Percentiles rank a stretch among this genome's conserved stretches.
phyloP scores from a whole-genome alignment of 805 yeast species.

The Yarrowia divulgata region DNA sequence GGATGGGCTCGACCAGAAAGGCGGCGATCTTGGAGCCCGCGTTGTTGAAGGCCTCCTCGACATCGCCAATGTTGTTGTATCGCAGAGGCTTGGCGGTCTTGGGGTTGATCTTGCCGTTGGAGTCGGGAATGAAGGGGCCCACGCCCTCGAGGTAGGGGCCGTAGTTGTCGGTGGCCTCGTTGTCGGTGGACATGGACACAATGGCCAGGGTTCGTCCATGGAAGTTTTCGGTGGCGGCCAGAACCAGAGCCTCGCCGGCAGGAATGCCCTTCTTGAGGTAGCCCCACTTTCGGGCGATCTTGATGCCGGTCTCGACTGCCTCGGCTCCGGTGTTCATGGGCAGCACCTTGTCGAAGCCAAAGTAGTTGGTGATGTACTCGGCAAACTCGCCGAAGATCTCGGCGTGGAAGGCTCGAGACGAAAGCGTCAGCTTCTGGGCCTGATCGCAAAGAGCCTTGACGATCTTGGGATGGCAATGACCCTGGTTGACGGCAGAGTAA shows the following conservation, averaged over 20 bases:
- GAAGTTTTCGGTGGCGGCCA: slow-evolving; percentile 89
- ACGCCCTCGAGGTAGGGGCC: slow-evolving; percentile 89
- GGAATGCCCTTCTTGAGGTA: slow-evolving; percentile 86
- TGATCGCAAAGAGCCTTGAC: slow-evolving; percentile 84
- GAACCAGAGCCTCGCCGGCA: slow-evolving; percentile 80
- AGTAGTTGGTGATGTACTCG: slow-evolving; percentile 85
- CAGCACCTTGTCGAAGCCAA: slow-evolving; percentile 88
- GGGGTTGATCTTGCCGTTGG: slow-evolving; percentile 49
- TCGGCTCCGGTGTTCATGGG: slow-evolving; percentile 99
- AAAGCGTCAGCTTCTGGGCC: slow-evolving; percentile 81
- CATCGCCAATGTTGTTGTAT: slow-evolving; percentile 86
- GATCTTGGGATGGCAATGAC: slow-evolving; percentile 96
- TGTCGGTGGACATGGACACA: slow-evolving; percentile 95
- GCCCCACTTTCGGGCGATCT: slow-evolving; percentile 97
- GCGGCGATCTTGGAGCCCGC: slow-evolving; percentile 94
- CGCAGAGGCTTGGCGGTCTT: slow-evolving; percentile 59
- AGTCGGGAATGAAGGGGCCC: slow-evolving; percentile 85
- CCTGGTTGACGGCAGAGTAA: slow-evolving; percentile 97
- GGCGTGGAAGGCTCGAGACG: slow-evolving; percentile 91
- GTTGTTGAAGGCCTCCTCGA: slow-evolving; percentile 77
- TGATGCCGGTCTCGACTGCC: slow-evolving; percentile 95
- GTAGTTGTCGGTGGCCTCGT: slow-evolving; percentile 84
- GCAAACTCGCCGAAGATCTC: slow-evolving; percentile 88
- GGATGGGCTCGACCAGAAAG: slow-evolving; percentile 90
- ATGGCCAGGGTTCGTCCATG: slow-evolving; percentile 97